These are phyloP conservation scores for Aspergillus funiculosus DNA, from an alignment of 495 filamentous ascomycete genomes.

Conservation along the genomic window DNA sequence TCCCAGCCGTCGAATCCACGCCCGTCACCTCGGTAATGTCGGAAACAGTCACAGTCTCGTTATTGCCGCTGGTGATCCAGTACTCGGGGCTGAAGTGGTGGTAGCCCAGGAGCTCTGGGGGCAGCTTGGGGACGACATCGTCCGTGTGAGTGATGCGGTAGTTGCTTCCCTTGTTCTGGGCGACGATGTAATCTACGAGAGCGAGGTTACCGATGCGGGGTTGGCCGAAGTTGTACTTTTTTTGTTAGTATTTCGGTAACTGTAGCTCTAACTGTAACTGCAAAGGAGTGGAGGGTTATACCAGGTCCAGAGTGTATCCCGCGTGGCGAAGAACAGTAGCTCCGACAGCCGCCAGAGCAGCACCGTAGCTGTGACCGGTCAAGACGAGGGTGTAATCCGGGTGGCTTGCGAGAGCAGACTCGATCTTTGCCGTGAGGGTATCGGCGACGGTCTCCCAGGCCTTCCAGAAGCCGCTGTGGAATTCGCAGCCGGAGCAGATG, in stretches of 20 bases:
- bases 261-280: too few relatives aligned
- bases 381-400: conserved; percentile 48
- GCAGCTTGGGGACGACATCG: conserved; percentile 57
- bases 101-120: conserved; percentile 49
- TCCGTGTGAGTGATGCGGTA: conserved; percentile 61
- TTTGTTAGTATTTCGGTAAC: too few relatives aligned
- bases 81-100: conserved; percentile 61
- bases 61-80: conserved; percentile 40
- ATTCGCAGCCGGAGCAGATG: conserved; percentile 45
- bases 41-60: conserved; percentile 24
- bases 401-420: conserved; percentile 28
- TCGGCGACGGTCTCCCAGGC: conserved; percentile 40
- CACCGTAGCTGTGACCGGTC: conserved; percentile 62
- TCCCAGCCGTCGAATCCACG: conserved; percentile 24
- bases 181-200: conserved; percentile 47
- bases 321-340: conserved; percentile 48
- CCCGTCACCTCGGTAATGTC: conserved; percentile 27
- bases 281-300: too few relatives aligned
- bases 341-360: conserved; percentile 52
- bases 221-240: conserved; percentile 57
- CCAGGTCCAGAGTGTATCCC: conserved; percentile 30
- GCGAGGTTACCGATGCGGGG: conserved; percentile 55
- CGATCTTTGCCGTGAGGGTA: conserved; percentile 33
- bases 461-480: conserved; percentile 47
- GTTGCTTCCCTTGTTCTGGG: conserved; percentile 38